phyloP scores from a whole-genome alignment of 371 early-diverging fungal genomes.

The Syncephalastrum contaminatum region DNA sequence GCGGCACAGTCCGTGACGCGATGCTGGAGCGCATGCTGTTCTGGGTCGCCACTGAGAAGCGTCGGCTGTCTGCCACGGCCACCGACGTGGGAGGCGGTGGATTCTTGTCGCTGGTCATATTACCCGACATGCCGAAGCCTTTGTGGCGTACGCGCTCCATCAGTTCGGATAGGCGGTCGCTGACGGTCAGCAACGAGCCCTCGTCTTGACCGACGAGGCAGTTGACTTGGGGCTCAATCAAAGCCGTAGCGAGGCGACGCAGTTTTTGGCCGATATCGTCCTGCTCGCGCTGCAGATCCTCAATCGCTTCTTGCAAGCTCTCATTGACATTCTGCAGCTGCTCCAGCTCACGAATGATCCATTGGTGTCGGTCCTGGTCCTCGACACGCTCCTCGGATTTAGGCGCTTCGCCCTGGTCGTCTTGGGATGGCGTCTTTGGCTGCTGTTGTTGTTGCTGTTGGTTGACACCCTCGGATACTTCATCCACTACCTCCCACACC shows the following conservation, averaged over 20 bases:
- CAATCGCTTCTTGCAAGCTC: constrained; percentile 33
- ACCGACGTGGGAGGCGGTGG: background rate
- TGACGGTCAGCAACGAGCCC: constrained; percentile 31
- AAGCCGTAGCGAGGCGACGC: constrained; percentile 19
- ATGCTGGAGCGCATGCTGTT: constrained; percentile 4
- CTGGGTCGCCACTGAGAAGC: constrained; percentile 10
- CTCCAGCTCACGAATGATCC: constrained; percentile 58
- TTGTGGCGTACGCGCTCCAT: constrained; percentile 36
- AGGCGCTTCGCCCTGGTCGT: constrained; percentile 10
- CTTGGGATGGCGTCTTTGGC: constrained; percentile 3
- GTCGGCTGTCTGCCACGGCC: background rate
- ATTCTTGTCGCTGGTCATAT: constrained; percentile 1
- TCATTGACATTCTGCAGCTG: constrained; percentile 51
- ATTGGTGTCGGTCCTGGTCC: constrained; percentile 54
- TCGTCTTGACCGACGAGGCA: constrained; percentile 35
- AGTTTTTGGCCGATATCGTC: constrained; percentile 32
- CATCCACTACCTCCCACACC: constrained; percentile 64
- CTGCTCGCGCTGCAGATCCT: constrained; percentile 44
- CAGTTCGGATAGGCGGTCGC: constrained; percentile 34
- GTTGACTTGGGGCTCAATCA: constrained; percentile 48
- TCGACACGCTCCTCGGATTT: constrained; percentile 24
- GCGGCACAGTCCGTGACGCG: background rate
- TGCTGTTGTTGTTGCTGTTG: constrained; percentile 10
- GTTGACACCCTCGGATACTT: constrained; percentile 45
- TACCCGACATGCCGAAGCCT: constrained; percentile 23